Evolutionary conservation across 139 green algal genomes (phyloP).

Genomic region (Astrephomene gubernaculifera): DNA sequence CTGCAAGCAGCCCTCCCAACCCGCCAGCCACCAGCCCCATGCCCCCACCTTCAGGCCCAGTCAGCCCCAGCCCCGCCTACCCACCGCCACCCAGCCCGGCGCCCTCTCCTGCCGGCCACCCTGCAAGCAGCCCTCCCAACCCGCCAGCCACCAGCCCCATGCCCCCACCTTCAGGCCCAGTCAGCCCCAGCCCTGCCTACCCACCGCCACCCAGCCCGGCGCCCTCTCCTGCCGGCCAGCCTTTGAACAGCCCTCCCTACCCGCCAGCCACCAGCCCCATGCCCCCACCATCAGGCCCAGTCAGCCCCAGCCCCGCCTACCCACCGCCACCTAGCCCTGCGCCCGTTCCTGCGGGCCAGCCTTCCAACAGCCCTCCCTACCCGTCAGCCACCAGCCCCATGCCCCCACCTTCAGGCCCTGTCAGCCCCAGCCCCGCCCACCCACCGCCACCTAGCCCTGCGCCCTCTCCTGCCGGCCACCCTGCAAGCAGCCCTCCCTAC

Average conservation of each 20-base stretch:
- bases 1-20: background rate
- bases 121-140: background rate
- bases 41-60: background rate
- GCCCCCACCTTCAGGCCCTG: background rate
- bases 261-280: background rate
- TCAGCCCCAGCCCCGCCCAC: background rate
- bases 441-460: background rate
- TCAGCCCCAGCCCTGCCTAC: background rate
- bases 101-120: background rate
- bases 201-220: background rate
- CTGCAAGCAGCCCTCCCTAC: background rate
- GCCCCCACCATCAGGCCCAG: background rate
- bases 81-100: background rate
- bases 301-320: background rate
- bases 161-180: too few relatives aligned
- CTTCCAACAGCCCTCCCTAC: background rate
- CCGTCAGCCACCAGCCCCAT: background rate
- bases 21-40: background rate
- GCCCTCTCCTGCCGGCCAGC: background rate
- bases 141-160: background rate
- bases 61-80: background rate
- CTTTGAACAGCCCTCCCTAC: background rate
- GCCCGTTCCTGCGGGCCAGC: background rate
- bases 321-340: background rate
- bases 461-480: background rate